phyloP scores from a whole-genome alignment of 768 basidiomycete species.

The Rhodotorula kratochvilovae region DNA sequence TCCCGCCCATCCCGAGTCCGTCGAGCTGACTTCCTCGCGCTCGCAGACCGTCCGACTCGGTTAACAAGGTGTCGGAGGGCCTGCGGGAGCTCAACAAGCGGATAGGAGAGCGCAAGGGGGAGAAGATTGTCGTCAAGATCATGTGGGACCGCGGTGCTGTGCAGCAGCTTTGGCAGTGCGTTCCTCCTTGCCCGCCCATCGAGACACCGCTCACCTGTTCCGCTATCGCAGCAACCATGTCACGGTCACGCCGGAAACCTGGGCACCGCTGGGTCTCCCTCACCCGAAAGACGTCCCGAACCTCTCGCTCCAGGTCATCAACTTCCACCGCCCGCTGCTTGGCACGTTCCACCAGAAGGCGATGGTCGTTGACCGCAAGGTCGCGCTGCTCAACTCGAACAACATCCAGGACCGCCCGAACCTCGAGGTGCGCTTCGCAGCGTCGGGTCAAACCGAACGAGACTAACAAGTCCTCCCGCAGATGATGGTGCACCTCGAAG shows the following conservation, averaged over 20 bases:
- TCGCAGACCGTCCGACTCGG: conserved; percentile 56
- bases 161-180: conserved; percentile 51
- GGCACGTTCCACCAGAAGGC: conserved; percentile 70
- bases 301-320: conserved; percentile 60
- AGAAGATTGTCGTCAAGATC: conserved; percentile 61
- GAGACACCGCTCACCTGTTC: background rate
- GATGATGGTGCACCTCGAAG: conserved; percentile 68
- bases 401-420: conserved; percentile 60
- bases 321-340: conserved; percentile 52
- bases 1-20: no score
- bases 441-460: no score
- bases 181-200: background rate
- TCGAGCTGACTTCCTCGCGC: conserved; percentile 38
- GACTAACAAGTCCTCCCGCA: conserved; percentile 45
- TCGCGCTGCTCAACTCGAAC: conserved; percentile 63
- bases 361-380: conserved; percentile 64
- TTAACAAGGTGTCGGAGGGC: conserved; percentile 55
- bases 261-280: conserved; percentile 57
- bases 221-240: conserved; percentile 31
- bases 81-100: conserved; percentile 56
- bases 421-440: conserved; percentile 43
- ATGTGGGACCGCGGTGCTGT: conserved; percentile 66
- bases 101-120: conserved; percentile 51
- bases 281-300: conserved; percentile 58
- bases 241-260: conserved; percentile 46